phyloP scores from a whole-genome alignment of 495 filamentous ascomycete species.

The Hypoxylon lienhwacheense region DNA sequence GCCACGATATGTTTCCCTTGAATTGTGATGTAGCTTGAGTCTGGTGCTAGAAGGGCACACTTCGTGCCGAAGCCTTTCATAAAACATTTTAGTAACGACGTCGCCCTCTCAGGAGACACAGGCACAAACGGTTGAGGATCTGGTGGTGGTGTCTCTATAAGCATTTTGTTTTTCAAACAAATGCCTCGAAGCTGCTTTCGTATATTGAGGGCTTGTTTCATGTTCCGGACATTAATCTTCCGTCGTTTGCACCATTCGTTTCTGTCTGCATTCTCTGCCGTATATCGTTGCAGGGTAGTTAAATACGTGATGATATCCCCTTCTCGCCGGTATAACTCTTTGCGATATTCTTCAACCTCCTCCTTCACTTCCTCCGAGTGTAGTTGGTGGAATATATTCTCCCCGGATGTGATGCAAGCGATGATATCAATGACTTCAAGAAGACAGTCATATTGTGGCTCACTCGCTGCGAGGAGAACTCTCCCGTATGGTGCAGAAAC shows the following conservation, averaged over 20 bases:
- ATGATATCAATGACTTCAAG: slow-evolving; percentile 90
- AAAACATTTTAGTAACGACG: slow-evolving; percentile 74
- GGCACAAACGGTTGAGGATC: slow-evolving; percentile 55
- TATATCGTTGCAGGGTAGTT: slow-evolving; percentile 77
- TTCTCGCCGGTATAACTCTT: slow-evolving; percentile 74
- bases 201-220: slow-evolving; percentile 73
- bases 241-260: slow-evolving; percentile 76
- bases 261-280: slow-evolving; percentile 71
- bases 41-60: slow-evolving; percentile 78
- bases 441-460: slow-evolving; percentile 68
- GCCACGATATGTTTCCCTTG: slow-evolving; percentile 82
- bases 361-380: slow-evolving; percentile 81
- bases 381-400: slow-evolving; percentile 83
- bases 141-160: slow-evolving; percentile 40
- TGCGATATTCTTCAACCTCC: slow-evolving; percentile 68
- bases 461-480: slow-evolving; percentile 77
- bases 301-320: slow-evolving; percentile 91
- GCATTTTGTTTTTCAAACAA: slow-evolving; percentile 54
- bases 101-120: slow-evolving; percentile 55
- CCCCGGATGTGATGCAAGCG: slow-evolving; percentile 77
- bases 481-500: slow-evolving; percentile 79
- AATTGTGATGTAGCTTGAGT: slow-evolving; percentile 82
- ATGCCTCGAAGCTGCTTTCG: slow-evolving; percentile 81
- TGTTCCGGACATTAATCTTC: slow-evolving; percentile 77
- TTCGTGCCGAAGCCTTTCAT: slow-evolving; percentile 78